Conservation (phyloP, 1,284 basidiomycete species). For the Cystobasidium slooffiae region DNA sequence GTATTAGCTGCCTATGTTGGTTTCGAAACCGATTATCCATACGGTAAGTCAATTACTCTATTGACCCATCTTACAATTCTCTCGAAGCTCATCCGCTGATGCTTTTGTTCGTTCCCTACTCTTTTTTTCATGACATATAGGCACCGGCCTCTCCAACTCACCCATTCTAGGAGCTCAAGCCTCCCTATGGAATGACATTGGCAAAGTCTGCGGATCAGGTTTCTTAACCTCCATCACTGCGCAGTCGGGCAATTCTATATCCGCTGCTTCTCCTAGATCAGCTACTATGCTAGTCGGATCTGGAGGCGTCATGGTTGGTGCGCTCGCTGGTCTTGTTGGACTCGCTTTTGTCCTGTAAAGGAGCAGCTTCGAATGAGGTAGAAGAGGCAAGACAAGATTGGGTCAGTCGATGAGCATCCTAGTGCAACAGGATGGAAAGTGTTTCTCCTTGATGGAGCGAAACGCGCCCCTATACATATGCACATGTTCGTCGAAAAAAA, state of each 20-base stretch:
- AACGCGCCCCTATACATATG: no score
- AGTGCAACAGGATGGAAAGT: no score
- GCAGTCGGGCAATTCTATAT: slow-evolving; percentile 45
- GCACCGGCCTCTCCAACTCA: slow-evolving; percentile 69
- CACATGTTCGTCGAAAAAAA: no score
- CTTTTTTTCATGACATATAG: neutral
- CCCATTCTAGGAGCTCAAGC: slow-evolving; percentile 69
- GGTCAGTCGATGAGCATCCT: no score
- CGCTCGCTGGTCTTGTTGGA: slow-evolving; percentile 18
- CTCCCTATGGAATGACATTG: slow-evolving; percentile 68
- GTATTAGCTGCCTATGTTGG: slow-evolving; percentile 74
- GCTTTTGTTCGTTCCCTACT: neutral
- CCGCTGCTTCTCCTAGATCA: slow-evolving; percentile 18
- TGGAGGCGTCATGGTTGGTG: neutral
- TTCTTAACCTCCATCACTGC: slow-evolving; percentile 48
- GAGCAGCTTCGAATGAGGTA: neutral
- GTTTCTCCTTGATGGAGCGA: no score
- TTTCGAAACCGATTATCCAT: slow-evolving; percentile 72
- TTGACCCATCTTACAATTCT: neutral
- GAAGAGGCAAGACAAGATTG: no score
- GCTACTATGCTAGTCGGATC: neutral
- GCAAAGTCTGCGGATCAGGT: slow-evolving; percentile 58
- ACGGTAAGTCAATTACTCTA: no score
- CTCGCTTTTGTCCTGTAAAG: slow-evolving; percentile 24
- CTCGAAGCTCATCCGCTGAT: neutral